A percentile compares a stretch with the other conserved stretches of the same genome.
These are phyloP conservation scores for Monilinia laxa DNA, from an alignment of 2,329 filamentous ascomycete genomes.

Conservation along the genomic window DNA sequence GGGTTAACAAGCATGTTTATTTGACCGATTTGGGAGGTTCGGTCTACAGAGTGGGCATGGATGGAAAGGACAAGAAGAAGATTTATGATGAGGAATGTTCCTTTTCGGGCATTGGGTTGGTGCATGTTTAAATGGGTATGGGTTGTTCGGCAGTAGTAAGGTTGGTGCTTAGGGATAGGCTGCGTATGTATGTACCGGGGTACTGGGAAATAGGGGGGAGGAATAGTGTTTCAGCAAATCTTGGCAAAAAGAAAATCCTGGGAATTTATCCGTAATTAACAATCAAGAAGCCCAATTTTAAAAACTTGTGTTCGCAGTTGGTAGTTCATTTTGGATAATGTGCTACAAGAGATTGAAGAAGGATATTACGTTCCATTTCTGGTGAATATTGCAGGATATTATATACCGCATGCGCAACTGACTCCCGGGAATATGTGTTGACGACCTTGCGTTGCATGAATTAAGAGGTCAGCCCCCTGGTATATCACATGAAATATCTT, in stretches of 20 bases:
- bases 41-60: constrained; percentile 42
- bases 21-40: constrained; percentile 45
- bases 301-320: neutral
- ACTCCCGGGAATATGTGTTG: too few relatives aligned
- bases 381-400: neutral
- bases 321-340: neutral
- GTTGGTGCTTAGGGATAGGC: too few relatives aligned
- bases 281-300: neutral
- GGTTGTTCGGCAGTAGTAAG: too few relatives aligned
- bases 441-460: neutral
- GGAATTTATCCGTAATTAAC: neutral
- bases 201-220: neutral
- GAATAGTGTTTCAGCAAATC: neutral
- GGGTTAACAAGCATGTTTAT: constrained; percentile 42
- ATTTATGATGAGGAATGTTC: constrained; percentile 25
- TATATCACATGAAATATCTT: neutral
- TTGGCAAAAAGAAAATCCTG: neutral
- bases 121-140: neutral
- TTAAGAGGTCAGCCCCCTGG: too few relatives aligned
- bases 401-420: neutral
- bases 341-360: neutral
- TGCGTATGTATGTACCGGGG: neutral
- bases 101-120: constrained; percentile 21
- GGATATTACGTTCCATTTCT: neutral
- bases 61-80: constrained; percentile 33